Conservation (phyloP, 257 asterid species). For the Apocynum venetum region DNA sequence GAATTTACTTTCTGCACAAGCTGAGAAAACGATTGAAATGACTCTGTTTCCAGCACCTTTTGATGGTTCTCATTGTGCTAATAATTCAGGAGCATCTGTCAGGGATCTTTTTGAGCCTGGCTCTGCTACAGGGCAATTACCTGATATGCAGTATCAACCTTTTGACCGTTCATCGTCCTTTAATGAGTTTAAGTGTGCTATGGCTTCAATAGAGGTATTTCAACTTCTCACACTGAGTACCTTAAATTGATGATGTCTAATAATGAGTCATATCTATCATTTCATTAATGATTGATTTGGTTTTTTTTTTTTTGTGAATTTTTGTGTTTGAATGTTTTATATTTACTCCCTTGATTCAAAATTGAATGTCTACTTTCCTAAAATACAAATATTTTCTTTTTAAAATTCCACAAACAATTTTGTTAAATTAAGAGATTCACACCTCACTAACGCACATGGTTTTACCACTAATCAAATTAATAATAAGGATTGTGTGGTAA, state of each 20-base stretch:
- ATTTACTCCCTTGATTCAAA: not conserved
- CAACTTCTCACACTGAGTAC: slow-evolving; percentile 10
- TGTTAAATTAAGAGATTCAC: not conserved
- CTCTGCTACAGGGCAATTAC: slow-evolving; percentile 38
- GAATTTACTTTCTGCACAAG: slow-evolving; percentile 33
- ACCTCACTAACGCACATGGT: no score
- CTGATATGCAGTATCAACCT: slow-evolving; percentile 37
- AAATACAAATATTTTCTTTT: no score
- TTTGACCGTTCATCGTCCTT: slow-evolving; percentile 39
- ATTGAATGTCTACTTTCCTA: not conserved
- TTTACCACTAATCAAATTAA: no score
- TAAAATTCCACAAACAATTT: no score
- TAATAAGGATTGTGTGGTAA: not conserved
- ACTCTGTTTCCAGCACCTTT: slow-evolving; percentile 48
- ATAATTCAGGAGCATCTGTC: slow-evolving; percentile 41
- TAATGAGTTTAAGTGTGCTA: slow-evolving; percentile 37
- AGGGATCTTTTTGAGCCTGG: slow-evolving; percentile 49
- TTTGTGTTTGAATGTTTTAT: not conserved
- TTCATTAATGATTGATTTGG: slow-evolving; percentile 3
- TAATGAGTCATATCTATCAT: not conserved
- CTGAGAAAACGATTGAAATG: slow-evolving; percentile 53
- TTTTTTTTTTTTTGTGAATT: slow-evolving; percentile 1
- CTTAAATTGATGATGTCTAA: not conserved
- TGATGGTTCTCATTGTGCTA: slow-evolving; percentile 33
- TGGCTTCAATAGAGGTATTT: slow-evolving; percentile 54